These are phyloP conservation scores for Globisporangium orthogonon DNA, from an alignment of 352 stramenopile species.

Conservation along the genomic window DNA sequence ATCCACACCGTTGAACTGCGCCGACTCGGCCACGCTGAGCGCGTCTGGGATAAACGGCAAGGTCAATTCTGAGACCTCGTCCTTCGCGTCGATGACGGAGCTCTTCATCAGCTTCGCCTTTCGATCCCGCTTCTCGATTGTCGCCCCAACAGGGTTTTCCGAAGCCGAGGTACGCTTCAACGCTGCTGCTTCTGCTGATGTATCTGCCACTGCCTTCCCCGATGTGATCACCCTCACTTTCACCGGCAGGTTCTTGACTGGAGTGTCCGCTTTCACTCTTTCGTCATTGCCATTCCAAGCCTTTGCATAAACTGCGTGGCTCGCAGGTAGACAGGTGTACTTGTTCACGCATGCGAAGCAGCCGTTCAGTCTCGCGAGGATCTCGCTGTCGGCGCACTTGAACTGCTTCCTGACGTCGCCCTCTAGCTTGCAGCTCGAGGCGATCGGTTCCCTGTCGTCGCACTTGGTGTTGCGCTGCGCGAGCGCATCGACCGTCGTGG, in stretches of 20 bases:
- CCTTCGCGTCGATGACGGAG: neutral
- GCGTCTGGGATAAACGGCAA: slow-evolving; percentile 14
- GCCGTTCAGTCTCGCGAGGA: slow-evolving; percentile 38
- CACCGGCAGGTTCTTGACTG: too few species aligned
- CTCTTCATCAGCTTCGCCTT: too few species aligned
- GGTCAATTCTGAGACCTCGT: neutral
- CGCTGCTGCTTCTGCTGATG: too few species aligned
- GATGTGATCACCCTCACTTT: too few species aligned
- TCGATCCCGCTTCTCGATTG: neutral
- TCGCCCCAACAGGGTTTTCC: too few species aligned
- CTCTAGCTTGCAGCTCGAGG: slow-evolving; percentile 1
- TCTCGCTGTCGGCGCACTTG: slow-evolving; percentile 14
- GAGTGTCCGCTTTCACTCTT: neutral
- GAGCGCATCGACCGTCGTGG: neutral
- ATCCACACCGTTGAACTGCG: slow-evolving; percentile 5
- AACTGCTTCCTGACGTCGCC: slow-evolving; percentile 17
- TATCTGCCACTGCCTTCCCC: too few species aligned
- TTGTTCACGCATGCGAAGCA: slow-evolving; percentile 10
- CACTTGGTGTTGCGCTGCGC: slow-evolving; percentile 19
- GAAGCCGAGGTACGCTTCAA: too few species aligned
- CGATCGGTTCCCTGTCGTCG: slow-evolving; percentile 22
- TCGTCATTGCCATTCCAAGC: too few species aligned
- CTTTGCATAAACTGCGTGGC: too few species aligned
- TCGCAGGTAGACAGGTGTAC: neutral
- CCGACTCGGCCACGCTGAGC: slow-evolving; percentile 11